Conservation (phyloP, 2,329 filamentous ascomycete species). For the Colletotrichum tropicicola region DNA sequence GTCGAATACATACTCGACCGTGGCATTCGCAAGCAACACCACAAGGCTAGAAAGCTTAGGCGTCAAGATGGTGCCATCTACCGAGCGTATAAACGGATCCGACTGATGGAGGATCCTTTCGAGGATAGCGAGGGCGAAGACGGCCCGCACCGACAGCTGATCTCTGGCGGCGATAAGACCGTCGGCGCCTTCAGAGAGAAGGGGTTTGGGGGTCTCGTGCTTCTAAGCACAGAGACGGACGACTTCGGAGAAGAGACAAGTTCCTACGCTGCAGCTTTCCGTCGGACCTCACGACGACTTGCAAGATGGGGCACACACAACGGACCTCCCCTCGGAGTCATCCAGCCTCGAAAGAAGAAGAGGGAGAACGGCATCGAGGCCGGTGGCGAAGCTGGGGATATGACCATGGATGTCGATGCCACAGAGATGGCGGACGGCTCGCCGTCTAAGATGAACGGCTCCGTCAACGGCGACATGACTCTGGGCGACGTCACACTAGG, state of each 20-base stretch:
- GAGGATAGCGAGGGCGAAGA: constrained; percentile 72
- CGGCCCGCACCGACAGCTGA: constrained; percentile 42
- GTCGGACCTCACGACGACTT: constrained; percentile 71
- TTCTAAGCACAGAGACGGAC: constrained; percentile 68
- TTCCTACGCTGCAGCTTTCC: constrained; percentile 72
- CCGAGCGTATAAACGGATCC: constrained; percentile 71
- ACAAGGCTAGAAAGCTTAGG: constrained; percentile 68
- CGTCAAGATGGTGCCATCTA: constrained; percentile 73
- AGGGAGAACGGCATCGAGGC: constrained; percentile 33
- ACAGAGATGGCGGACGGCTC: constrained; percentile 25
- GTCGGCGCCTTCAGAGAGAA: constrained; percentile 59
- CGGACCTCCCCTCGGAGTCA: constrained; percentile 54
- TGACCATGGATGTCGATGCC: constrained; percentile 38
- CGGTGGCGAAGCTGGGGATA: constrained; percentile 33
- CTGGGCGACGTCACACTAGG: constrained; percentile 45
- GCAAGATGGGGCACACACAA: constrained; percentile 71
- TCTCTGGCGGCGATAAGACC: constrained; percentile 39
- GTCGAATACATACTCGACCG: constrained; percentile 85
- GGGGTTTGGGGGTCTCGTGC: constrained; percentile 72
- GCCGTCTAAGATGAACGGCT: constrained; percentile 39
- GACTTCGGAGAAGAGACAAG: constrained; percentile 81
- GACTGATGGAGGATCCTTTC: constrained; percentile 63
- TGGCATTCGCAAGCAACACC: constrained; percentile 74
- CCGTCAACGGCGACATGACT: constrained; percentile 50
- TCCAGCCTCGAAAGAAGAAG: constrained; percentile 54